phyloP scores from a whole-genome alignment of 345 rosid genomes.

The Streptanthus diversifolius region DNA sequence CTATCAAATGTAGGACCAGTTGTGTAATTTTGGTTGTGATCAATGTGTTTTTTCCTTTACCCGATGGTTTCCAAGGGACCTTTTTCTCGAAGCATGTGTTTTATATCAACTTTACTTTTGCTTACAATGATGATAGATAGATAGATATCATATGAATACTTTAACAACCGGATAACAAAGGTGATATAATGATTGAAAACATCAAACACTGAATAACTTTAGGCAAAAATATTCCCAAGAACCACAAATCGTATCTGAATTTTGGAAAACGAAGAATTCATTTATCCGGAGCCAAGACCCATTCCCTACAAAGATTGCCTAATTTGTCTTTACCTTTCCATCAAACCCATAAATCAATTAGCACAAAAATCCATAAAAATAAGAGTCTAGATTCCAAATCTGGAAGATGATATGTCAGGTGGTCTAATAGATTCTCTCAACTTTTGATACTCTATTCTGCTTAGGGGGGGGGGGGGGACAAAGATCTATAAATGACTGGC shows the following conservation, averaged over 20 bases:
- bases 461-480: too few species aligned
- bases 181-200: background rate
- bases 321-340: background rate
- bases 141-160: too few species aligned
- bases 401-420: background rate
- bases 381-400: slow-evolving; percentile 1
- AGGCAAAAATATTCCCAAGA: background rate
- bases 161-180: background rate
- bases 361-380: background rate
- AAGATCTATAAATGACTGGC: background rate
- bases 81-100: too few species aligned
- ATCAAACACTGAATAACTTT: background rate
- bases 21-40: background rate
- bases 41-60: background rate
- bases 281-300: background rate
- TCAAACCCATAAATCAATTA: background rate
- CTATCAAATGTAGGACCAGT: background rate
- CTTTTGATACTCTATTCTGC: background rate
- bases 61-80: too few species aligned
- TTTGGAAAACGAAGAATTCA: background rate
- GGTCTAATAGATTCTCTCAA: background rate
- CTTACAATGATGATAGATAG: too few species aligned
- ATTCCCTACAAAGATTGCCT: background rate
- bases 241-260: background rate
- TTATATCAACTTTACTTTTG: too few species aligned